Evolutionary conservation across 345 rosid species (phyloP), one percentile per base, ranked within the genome.

Genomic region (Mercurialis annua): DNA sequence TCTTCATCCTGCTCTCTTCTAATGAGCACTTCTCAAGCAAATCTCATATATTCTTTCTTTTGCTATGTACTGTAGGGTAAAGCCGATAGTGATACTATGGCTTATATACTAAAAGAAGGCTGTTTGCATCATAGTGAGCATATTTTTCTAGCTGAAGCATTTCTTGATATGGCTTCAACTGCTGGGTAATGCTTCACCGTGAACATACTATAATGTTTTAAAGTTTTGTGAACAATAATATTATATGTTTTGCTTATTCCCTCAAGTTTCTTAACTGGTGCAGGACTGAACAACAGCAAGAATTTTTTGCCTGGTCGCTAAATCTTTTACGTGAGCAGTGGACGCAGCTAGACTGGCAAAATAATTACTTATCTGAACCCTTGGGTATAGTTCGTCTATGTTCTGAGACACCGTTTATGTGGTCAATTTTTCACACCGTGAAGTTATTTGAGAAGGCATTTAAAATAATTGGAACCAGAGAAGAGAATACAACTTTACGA

Each of bases 231-330:
- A n/a, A n/a, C n/a, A n/a, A n/a, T n/a, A n/a, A n/a, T n/a, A n/a
- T n/a, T n/a, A 54, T 27, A 30, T 73, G 18, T 20, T 12, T 50
- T 33, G 11, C 56, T 62, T 66, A 61, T 34, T 60, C 27, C 72
- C 51, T 31, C 18, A 59, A 33, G 4, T 53, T 56, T 64, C 66
- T 70, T 65, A 34, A 67, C 76, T 79, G 73, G 60, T 81, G 81
- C 89, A 94, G 99, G 77, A 68, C 71, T 79, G 97, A 94, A 74
- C 97, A 94, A 75, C 97, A 91, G 73, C 95, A 94, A 79, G 99
- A 89, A 83, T 96, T 91, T 76, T 83, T 94, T 80, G 88, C 77
- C 54, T 94, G 99, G 99, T 83, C 91, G 71, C 85, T 94, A 61
- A 91, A 91, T 80, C 99, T 97, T 64, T 71, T 94, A 76, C 81